Percentiles rank a stretch among this genome's conserved stretches.
Conservation (phyloP, 768 basidiomycete genomes). For the Boletus rubropictus region DNA sequence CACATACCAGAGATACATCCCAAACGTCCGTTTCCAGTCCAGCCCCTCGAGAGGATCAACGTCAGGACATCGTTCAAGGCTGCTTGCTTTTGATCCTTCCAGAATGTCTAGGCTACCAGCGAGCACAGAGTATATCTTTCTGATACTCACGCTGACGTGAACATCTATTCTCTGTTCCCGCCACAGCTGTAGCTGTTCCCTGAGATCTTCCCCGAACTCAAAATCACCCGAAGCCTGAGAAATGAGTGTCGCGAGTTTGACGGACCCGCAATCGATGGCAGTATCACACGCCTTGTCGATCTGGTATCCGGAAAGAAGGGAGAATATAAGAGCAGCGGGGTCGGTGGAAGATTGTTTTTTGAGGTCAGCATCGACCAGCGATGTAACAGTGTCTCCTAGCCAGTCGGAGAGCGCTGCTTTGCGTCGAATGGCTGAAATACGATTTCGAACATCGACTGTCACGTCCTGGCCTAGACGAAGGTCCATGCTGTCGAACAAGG, state of each 20-base stretch:
- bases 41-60: conserved; percentile 63
- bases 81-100: conserved; percentile 47
- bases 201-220: conserved; percentile 66
- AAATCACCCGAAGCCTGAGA: conserved; percentile 80
- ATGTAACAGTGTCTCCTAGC: conserved; percentile 69
- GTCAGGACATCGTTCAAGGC: conserved; percentile 48
- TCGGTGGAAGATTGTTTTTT: conserved; percentile 41
- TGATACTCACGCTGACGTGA: conserved; percentile 59
- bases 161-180: conserved; percentile 65
- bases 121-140: conserved; percentile 79
- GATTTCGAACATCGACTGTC: conserved; percentile 57
- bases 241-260: conserved; percentile 84
- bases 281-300: conserved; percentile 73
- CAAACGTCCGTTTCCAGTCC: conserved; percentile 94
- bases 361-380: conserved; percentile 68
- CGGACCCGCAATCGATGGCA: conserved; percentile 68
- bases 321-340: conserved; percentile 56
- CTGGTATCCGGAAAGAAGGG: conserved; percentile 81
- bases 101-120: conserved; percentile 67
- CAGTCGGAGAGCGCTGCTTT: conserved; percentile 79
- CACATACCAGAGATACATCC: conserved; percentile 85
- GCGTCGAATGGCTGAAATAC: conserved; percentile 58
- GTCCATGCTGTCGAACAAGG: conserved; percentile 82
- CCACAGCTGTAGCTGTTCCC: conserved; percentile 79
- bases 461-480: conserved; percentile 50